Base-by-base conservation (phyloP, 257 asterid genomes). In the Solanum pennellii region DNA sequence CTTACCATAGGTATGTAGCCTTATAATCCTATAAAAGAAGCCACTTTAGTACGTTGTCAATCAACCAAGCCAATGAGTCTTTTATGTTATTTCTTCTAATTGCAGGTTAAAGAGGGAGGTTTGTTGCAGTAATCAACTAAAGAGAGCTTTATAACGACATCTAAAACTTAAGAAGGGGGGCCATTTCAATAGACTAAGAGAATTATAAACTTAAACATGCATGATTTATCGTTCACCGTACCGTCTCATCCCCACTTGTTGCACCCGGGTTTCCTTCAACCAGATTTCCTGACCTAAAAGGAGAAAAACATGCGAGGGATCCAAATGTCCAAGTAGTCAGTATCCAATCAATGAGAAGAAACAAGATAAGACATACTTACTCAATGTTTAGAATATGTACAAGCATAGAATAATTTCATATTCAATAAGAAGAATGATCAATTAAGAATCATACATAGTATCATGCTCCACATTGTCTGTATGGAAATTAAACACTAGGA, bases 231-330 rank as follows among this genome's bases (percentile, higher is more conserved):
- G 86, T 87, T 84, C 66, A 87, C 88, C 92, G 89, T 93, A 97
- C 99, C 94, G 99, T 97, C 88, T 93, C 99, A 91, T 97, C 99
- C 89, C 99, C 99, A 89, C 99, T 97, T 83, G 96, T 49, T 83
- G 95, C 94, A 87, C 98, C 93, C 16, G 99, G 97, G 82, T 96
- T 91, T 73, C 99, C 99, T 87, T 97, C 99, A 89, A 96, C 96
- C 91, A 90, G 90, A 93, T 93, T 93, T 68, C 99, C 99, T 39
- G 99, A 97, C 96, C 99, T 97, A 90, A 85, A 79, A 89, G 85
- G 65, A 84, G 44, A 82, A 89, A 88, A 59, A 68, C 86, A 76
- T 86, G 68, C 84, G 90, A 86, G 45, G 68, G 69, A 82, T 82
- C 31, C 29, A 82, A 10, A 82, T 31, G 20, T 49, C 3, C 85